phyloP scores from a whole-genome alignment of 2,329 filamentous ascomycete species.

The Chaetomium sp. region DNA sequence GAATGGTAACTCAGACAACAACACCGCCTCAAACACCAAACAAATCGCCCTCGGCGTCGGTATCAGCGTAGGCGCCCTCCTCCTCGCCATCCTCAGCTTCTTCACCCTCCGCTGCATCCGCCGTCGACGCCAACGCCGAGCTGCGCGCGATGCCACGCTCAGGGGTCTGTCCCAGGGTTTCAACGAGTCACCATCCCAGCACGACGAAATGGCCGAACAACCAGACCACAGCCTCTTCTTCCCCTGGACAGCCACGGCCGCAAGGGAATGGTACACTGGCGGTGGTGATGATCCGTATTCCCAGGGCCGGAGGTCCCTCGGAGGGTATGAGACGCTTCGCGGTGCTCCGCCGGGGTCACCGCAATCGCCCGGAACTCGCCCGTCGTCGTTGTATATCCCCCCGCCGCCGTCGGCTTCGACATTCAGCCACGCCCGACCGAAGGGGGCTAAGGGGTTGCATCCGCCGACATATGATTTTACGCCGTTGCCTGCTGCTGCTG shows the following conservation, averaged over 20 bases:
- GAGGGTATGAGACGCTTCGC: constrained; percentile 46
- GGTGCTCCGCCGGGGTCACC: constrained; percentile 7
- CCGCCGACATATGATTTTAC: constrained; percentile 30
- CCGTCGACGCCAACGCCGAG: constrained; percentile 31
- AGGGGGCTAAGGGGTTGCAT: constrained; percentile 32
- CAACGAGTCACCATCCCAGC: constrained; percentile 28
- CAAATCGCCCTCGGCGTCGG: constrained; percentile 58
- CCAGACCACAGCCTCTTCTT: constrained; percentile 25
- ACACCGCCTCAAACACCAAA: constrained; percentile 21
- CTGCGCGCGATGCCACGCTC: constrained; percentile 39
- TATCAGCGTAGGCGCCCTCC: constrained; percentile 54
- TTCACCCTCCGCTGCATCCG: constrained; percentile 40
- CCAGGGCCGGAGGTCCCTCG: constrained; percentile 32
- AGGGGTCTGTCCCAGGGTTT: constrained; percentile 44
- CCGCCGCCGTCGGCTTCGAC: constrained; percentile 14
- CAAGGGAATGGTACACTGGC: constrained; percentile 39
- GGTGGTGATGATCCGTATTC: constrained; percentile 40
- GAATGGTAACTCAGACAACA: constrained; percentile 5
- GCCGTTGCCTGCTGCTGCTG: constrained; percentile 3
- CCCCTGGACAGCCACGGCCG: constrained; percentile 27
- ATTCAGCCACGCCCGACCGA: constrained; percentile 12
- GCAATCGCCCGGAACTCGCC: neutral
- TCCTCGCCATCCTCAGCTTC: constrained; percentile 38
- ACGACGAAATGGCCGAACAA: constrained; percentile 43
- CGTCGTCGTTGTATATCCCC: constrained; percentile 17